Conservation (phyloP, 768 basidiomycete species). For the Leccinum disarticulatum region DNA sequence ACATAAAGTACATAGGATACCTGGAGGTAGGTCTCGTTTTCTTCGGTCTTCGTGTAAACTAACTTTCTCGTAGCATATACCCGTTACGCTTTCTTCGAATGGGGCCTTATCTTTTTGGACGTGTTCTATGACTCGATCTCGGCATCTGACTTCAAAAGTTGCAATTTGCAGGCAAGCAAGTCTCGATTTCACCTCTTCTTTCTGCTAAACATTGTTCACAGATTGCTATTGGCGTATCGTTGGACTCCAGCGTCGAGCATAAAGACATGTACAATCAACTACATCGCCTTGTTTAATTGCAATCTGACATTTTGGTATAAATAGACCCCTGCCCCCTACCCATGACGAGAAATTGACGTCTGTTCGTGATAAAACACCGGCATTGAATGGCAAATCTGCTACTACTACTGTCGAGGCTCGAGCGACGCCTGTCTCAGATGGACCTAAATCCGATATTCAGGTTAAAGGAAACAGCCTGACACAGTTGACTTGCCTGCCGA, state of each 20-base stretch:
- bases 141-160: slow-evolving; percentile 55
- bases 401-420: background rate
- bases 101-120: slow-evolving; percentile 76
- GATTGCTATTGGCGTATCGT: slow-evolving; percentile 31
- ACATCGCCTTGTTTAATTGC: slow-evolving; percentile 37
- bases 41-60: background rate
- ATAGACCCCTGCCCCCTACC: slow-evolving; percentile 20
- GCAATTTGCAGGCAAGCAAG: slow-evolving; percentile 50
- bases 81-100: slow-evolving; percentile 83
- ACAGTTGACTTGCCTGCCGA: background rate
- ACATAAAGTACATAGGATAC: slow-evolving; percentile 65
- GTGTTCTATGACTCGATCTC: slow-evolving; percentile 70
- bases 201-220: slow-evolving; percentile 1
- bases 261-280: slow-evolving; percentile 47
- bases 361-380: background rate
- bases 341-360: slow-evolving; percentile 9
- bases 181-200: background rate
- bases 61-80: slow-evolving; percentile 66
- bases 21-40: slow-evolving; percentile 59
- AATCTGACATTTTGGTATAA: slow-evolving; percentile 23
- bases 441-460: background rate
- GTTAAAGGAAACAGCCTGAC: background rate
- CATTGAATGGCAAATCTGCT: slow-evolving; percentile 3
- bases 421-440: background rate
- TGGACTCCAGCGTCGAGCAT: slow-evolving; percentile 21